Evolutionary conservation across 192 early-diverging fungal genomes (phyloP).

Genomic region (Linnemannia exigua): DNA sequence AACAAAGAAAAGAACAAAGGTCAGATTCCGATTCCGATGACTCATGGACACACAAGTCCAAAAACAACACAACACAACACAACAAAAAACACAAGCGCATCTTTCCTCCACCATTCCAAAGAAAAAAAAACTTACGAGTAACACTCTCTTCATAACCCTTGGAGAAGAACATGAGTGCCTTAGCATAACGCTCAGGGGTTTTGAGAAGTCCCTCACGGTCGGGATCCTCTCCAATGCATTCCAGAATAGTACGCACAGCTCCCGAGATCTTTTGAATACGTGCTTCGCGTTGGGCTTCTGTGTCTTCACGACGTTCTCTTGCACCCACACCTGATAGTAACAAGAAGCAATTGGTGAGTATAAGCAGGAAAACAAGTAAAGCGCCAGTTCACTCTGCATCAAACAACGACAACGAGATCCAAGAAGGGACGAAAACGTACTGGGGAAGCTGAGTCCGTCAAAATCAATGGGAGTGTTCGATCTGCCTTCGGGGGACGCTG

Average conservation of each 20-base stretch:
- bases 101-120: too few species aligned
- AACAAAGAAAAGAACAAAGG: background rate
- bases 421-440: constrained; percentile 63
- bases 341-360: background rate
- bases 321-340: constrained; percentile 79
- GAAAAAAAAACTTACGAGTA: constrained; percentile 59
- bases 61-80: background rate
- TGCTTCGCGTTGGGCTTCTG: constrained; percentile 75
- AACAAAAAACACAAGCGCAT: background rate
- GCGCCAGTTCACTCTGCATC: background rate
- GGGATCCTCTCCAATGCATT: constrained; percentile 96
- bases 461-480: constrained; percentile 67
- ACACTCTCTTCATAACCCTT: constrained; percentile 98
- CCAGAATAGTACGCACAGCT: constrained; percentile 90
- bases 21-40: background rate
- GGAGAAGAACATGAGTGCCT: constrained; percentile 97
- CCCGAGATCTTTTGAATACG: constrained; percentile 85
- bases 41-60: background rate
- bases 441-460: constrained; percentile 86
- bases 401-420: too few species aligned
- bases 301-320: constrained; percentile 82
- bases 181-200: constrained; percentile 97
- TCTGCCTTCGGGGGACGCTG: constrained; percentile 28
- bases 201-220: constrained; percentile 94
- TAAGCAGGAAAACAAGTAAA: background rate